Evolutionary conservation across 352 stramenopile genomes (phyloP).

Genomic region (Phytopythium ostracodes): DNA sequence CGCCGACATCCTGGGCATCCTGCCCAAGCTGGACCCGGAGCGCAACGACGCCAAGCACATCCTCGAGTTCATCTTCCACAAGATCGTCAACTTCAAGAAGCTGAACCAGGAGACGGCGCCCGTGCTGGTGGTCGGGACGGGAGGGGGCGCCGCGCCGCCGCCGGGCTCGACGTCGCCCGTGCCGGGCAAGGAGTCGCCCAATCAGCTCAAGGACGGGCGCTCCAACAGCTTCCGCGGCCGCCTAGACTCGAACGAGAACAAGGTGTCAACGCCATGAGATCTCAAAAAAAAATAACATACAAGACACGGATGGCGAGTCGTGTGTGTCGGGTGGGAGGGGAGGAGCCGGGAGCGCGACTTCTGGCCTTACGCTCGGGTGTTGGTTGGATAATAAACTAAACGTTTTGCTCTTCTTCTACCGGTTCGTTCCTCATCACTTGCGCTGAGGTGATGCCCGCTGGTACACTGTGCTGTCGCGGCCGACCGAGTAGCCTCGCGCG

Average conservation of each 20-base stretch:
- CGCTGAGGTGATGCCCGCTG: constrained; percentile 26
- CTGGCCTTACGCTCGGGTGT: neutral
- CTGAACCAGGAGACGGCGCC: constrained; percentile 68
- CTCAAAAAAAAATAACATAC: too few relatives aligned
- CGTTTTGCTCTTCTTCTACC: neutral
- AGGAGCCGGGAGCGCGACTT: neutral
- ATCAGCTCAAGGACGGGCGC: constrained; percentile 5
- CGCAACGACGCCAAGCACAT: constrained; percentile 86
- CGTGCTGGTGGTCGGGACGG: constrained; percentile 11
- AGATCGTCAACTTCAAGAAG: constrained; percentile 94
- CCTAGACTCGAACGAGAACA: constrained; percentile 49
- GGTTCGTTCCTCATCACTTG: neutral
- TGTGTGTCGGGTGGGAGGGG: neutral
- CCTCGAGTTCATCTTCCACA: constrained; percentile 90
- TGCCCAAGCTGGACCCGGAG: constrained; percentile 68
- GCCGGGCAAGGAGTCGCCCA: constrained; percentile 19
- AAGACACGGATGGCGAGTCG: neutral
- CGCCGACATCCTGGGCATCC: constrained; percentile 90
- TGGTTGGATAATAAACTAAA: neutral
- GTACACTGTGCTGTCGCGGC: constrained; percentile 57
- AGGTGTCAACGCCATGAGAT: constrained; percentile 40
- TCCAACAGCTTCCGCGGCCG: constrained; percentile 17
- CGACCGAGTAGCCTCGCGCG: constrained; percentile 49
- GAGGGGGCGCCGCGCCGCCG: constrained; percentile 2
- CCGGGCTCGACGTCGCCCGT: constrained; percentile 12